These are phyloP conservation scores for Wickerhamiella pararugosa DNA, from an alignment of 1,139 yeast genomes.

Conservation along the genomic window DNA sequence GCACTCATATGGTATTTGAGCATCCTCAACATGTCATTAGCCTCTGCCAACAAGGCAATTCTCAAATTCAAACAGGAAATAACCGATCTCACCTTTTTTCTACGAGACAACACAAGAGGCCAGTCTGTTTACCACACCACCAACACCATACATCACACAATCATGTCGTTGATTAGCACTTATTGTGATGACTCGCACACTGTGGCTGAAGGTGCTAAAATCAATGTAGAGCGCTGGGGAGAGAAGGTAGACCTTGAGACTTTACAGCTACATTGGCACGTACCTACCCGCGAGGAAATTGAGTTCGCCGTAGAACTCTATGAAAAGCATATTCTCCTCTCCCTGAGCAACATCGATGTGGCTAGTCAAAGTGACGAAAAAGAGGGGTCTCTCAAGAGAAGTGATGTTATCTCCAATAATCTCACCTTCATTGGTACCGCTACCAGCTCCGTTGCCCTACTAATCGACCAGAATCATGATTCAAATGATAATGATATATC, in stretches of 20 bases:
- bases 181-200: constrained; percentile 12
- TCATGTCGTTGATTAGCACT: constrained; percentile 45
- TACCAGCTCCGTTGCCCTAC: constrained; percentile 57
- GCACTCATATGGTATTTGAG: constrained; percentile 59
- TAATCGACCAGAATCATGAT: constrained; percentile 48
- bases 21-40: constrained; percentile 54
- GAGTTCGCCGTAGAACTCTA: constrained; percentile 48
- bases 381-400: constrained; percentile 10
- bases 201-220: constrained; percentile 7
- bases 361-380: constrained; percentile 7
- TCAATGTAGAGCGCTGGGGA: constrained; percentile 23
- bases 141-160: constrained; percentile 47
- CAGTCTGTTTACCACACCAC: constrained; percentile 34
- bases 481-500: too few species aligned
- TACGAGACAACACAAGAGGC: constrained; percentile 53
- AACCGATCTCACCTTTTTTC: constrained; percentile 33
- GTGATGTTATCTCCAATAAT: constrained; percentile 33
- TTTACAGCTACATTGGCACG: constrained; percentile 56
- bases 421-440: constrained; percentile 45
- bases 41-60: constrained; percentile 46
- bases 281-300: constrained; percentile 45
- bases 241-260: constrained; percentile 26
- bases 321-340: constrained; percentile 31
- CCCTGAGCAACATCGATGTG: constrained; percentile 17
- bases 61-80: constrained; percentile 35